A percentile compares a stretch with the other conserved stretches of the same genome.
These are phyloP conservation scores for Lactuca sativa DNA, from an alignment of 129 eudicot species.

Conservation along the genomic window DNA sequence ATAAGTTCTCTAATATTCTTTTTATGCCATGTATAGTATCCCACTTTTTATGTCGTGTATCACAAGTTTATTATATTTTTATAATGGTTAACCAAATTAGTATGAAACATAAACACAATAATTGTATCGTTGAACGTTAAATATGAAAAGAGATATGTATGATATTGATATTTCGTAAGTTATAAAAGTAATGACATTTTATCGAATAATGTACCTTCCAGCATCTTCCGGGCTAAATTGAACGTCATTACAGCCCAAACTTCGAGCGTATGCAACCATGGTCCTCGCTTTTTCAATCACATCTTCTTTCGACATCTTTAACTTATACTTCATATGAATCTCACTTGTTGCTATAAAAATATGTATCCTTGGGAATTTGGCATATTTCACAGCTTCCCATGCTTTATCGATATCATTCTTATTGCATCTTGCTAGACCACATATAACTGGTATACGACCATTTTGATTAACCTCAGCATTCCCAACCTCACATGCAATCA, in stretches of 20 bases:
- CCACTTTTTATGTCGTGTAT: too few species aligned
- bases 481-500: conserved; percentile 67
- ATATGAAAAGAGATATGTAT: too few species aligned
- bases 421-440: conserved; percentile 77
- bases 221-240: conserved; percentile 85
- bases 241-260: conserved; percentile 75
- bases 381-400: conserved; percentile 77
- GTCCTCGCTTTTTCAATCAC: conserved; percentile 67
- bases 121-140: background rate
- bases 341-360: conserved; percentile 86
- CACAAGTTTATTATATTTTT: too few species aligned
- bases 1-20: too few species aligned
- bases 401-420: conserved; percentile 67
- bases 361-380: conserved; percentile 70
- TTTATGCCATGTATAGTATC: too few species aligned
- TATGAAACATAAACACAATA: too few species aligned
- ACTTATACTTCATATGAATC: conserved; percentile 78
- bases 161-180: too few species aligned
- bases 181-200: background rate
- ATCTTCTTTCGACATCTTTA: conserved; percentile 60
- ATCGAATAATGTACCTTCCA: conserved; percentile 41
- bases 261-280: conserved; percentile 77
- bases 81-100: too few species aligned
- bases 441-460: conserved; percentile 72
- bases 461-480: conserved; percentile 31